These are phyloP conservation scores for Trichoderma virens DNA, from an alignment of 495 filamentous ascomycete genomes.

Conservation along the genomic window DNA sequence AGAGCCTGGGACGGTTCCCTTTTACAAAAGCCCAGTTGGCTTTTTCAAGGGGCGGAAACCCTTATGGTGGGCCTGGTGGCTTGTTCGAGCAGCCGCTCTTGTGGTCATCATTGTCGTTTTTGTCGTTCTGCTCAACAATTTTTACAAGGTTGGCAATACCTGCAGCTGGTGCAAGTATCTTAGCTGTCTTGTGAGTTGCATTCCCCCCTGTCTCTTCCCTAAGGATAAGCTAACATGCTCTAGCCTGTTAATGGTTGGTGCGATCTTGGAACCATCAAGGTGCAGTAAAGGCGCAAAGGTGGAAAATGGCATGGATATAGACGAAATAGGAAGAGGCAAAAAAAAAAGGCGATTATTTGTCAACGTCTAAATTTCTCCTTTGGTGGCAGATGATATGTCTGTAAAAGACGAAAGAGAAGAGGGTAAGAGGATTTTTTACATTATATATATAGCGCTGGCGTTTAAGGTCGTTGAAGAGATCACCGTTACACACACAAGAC, in stretches of 20 bases:
- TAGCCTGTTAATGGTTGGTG: constrained; percentile 76
- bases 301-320: not conserved
- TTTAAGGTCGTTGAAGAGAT: not conserved
- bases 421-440: constrained; percentile 1
- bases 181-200: constrained; percentile 73
- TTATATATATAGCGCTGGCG: constrained; percentile 13
- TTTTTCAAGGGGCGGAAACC: constrained; percentile 92
- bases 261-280: constrained; percentile 50
- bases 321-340: not conserved
- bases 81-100: constrained; percentile 72
- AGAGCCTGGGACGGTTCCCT: constrained; percentile 41
- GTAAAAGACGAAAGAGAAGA: not conserved
- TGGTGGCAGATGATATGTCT: not conserved
- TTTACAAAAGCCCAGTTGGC: constrained; percentile 59
- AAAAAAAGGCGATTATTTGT: not conserved
- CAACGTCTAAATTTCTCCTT: not conserved
- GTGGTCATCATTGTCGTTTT: constrained; percentile 72
- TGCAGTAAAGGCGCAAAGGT: not conserved
- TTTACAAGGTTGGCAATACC: constrained; percentile 68
- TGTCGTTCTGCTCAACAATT: constrained; percentile 78
- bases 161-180: constrained; percentile 92
- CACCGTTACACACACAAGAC: not conserved
- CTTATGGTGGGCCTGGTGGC: constrained; percentile 97
- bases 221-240: constrained; percentile 21
- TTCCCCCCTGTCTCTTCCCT: constrained; percentile 7